phyloP scores from a whole-genome alignment of 208 protist species.

The Acanthamoeba healyi region DNA sequence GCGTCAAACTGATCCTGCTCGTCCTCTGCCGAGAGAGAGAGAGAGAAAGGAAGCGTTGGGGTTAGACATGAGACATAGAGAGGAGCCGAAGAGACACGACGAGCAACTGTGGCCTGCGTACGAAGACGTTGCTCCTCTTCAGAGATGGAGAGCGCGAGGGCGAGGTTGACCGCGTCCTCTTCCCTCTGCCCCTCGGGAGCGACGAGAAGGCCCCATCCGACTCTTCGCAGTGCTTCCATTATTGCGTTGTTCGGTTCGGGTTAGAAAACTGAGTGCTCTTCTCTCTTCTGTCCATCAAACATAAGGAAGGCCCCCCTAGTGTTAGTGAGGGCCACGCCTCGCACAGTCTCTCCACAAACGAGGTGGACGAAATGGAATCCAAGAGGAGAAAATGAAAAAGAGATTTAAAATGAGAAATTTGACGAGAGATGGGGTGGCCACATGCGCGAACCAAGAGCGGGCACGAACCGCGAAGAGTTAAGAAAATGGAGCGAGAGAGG shows the following conservation, averaged over 20 bases:
- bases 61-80: neutral
- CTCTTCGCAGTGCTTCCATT: neutral
- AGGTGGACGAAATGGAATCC: too few species aligned
- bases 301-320: too few species aligned
- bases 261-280: neutral
- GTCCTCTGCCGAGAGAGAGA: neutral
- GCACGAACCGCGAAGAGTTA: too few species aligned
- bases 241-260: neutral
- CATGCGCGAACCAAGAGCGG: too few species aligned
- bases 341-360: too few species aligned
- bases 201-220: neutral
- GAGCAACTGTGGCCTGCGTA: neutral
- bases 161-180: conserved; percentile 47
- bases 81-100: neutral
- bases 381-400: too few species aligned
- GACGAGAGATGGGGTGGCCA: too few species aligned
- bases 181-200: neutral
- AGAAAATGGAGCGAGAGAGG: too few species aligned
- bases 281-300: too few species aligned
- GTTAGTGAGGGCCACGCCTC: too few species aligned
- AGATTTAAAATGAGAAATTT: too few species aligned
- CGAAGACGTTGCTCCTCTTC: conserved; percentile 21
- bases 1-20: neutral
- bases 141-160: conserved; percentile 41
- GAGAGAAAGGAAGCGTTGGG: too few species aligned